These are phyloP conservation scores for Babesia caballi DNA, from an alignment of 169 alveolate species.

Conservation along the genomic window DNA sequence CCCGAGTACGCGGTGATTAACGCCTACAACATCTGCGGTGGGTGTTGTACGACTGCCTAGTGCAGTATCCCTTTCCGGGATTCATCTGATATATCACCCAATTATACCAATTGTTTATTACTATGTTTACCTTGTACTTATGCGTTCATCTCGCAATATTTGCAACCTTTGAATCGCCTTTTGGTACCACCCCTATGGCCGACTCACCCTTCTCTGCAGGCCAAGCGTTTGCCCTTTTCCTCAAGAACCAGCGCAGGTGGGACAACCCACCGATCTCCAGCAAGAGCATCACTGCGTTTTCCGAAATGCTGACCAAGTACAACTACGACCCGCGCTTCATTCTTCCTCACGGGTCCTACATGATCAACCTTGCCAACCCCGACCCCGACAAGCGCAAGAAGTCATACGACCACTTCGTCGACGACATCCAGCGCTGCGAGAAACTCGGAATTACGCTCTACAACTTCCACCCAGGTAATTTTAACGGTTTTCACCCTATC, in stretches of 20 bases:
- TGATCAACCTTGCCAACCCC: constrained; percentile 87
- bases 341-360: constrained; percentile 87
- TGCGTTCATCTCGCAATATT: too few relatives aligned
- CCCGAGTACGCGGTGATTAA: constrained; percentile 79
- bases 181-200: background rate
- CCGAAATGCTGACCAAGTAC: constrained; percentile 61
- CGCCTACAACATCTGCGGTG: constrained; percentile 80
- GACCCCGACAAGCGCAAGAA: constrained; percentile 79
- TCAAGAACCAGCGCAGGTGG: constrained; percentile 87
- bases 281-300: constrained; percentile 68
- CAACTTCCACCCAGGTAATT: constrained; percentile 85
- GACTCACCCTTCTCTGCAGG: constrained; percentile 55
- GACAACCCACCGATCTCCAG: constrained; percentile 78
- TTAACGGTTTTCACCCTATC: too few relatives aligned
- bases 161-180: background rate
- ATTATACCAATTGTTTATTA: too few relatives aligned
- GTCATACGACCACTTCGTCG: constrained; percentile 80
- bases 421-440: constrained; percentile 85
- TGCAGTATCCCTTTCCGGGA: too few relatives aligned
- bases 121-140: background rate
- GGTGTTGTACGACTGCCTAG: too few relatives aligned
- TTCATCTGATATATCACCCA: too few relatives aligned
- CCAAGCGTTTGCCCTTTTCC: constrained; percentile 84
- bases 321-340: constrained; percentile 70
- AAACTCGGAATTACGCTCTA: constrained; percentile 79